Conservation (phyloP, 1,284 basidiomycete species). For the Moesziomyces parantarcticus region DNA sequence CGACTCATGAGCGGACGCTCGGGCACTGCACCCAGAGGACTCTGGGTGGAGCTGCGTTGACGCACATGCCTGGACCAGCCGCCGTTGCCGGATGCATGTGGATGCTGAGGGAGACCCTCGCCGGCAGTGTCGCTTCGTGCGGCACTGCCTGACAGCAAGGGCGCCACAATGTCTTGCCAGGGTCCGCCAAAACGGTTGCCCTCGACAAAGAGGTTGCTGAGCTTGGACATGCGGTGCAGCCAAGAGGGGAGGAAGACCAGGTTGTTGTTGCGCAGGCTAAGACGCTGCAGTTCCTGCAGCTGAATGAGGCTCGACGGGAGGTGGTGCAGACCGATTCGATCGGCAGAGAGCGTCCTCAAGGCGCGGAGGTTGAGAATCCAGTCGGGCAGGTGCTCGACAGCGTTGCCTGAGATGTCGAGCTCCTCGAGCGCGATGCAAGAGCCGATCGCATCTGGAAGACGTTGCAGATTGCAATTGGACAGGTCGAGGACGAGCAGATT, state of each 20-base stretch:
- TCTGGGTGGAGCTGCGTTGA: slow-evolving; percentile 9
- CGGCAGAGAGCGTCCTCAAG: slow-evolving; percentile 87
- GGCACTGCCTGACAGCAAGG: slow-evolving; percentile 18
- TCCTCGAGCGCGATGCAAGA: slow-evolving; percentile 86
- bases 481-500: slow-evolving; percentile 62
- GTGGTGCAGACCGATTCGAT: slow-evolving; percentile 81
- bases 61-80: slow-evolving; percentile 1
- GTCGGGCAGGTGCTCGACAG: slow-evolving; percentile 71
- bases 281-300: slow-evolving; percentile 80
- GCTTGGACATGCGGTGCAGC: slow-evolving; percentile 83
- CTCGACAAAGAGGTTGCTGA: slow-evolving; percentile 89
- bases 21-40: background rate
- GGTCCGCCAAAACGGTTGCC: slow-evolving; percentile 92
- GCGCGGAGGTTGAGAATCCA: slow-evolving; percentile 81
- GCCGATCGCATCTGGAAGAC: slow-evolving; percentile 81
- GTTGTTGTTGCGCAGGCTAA: slow-evolving; percentile 88
- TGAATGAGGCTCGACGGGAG: slow-evolving; percentile 71
- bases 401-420: slow-evolving; percentile 91
- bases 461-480: slow-evolving; percentile 79
- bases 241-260: slow-evolving; percentile 90
- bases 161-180: slow-evolving; percentile 83
- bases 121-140: background rate
- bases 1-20: slow-evolving; percentile 25
- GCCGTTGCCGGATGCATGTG: background rate
- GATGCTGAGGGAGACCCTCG: background rate